A percentile compares a stretch with the other conserved stretches of the same genome.
These are phyloP conservation scores for Aspergillus carlsbadensis DNA, from an alignment of 495 filamentous ascomycete species.

Conservation along the genomic window DNA sequence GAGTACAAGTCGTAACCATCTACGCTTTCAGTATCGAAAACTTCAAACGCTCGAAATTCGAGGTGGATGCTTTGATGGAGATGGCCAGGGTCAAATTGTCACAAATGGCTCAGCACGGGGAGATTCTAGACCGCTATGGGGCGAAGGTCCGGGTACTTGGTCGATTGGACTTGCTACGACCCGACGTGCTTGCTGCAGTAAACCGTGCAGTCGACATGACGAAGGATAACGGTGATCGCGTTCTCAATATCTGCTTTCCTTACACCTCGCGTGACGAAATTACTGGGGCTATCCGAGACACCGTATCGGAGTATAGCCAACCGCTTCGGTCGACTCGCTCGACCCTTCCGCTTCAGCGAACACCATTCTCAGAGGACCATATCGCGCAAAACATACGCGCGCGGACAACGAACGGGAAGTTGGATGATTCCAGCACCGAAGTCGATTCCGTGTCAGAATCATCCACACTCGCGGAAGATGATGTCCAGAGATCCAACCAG, in stretches of 20 bases:
- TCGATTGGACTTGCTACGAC: constrained; percentile 72
- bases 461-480: constrained; percentile 36
- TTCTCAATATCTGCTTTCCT: constrained; percentile 95
- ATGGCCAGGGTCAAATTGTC: constrained; percentile 93
- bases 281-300: constrained; percentile 82
- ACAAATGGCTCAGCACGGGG: constrained; percentile 89
- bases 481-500: constrained; percentile 26
- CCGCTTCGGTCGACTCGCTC: constrained; percentile 48
- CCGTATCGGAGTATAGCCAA: constrained; percentile 77
- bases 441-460: constrained; percentile 36
- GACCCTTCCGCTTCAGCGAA: constrained; percentile 41
- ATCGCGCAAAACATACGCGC: constrained; percentile 79
- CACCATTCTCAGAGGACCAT: constrained; percentile 80
- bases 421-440: constrained; percentile 37
- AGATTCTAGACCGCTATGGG: constrained; percentile 89
- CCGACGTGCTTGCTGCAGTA: constrained; percentile 84
- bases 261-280: constrained; percentile 97
- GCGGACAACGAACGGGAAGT: constrained; percentile 46
- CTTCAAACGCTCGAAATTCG: constrained; percentile 96
- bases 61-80: constrained; percentile 96
- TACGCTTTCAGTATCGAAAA: constrained; percentile 99
- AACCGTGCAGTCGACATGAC: constrained; percentile 82
- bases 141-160: constrained; percentile 83
- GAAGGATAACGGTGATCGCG: constrained; percentile 72
- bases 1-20: constrained; percentile 90